Evolutionary conservation across 495 filamentous ascomycete species (phyloP).

Genomic region (Podospora comata): DNA sequence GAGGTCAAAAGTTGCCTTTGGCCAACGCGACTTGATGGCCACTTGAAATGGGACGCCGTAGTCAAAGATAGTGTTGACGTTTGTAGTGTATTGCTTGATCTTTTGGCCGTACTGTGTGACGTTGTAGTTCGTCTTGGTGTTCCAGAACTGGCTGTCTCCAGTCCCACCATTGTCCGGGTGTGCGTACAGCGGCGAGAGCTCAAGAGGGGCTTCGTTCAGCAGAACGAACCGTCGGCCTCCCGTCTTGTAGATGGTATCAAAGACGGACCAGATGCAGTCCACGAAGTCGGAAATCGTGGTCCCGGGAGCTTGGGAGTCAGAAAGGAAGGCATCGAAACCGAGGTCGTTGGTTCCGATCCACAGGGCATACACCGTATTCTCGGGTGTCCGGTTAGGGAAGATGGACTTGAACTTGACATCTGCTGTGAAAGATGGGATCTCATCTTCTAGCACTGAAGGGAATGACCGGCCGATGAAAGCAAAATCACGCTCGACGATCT

Average conservation of each 20-base stretch:
- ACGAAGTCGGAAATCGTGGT: slow-evolving; percentile 60
- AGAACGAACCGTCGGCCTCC: slow-evolving; percentile 69
- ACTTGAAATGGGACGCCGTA: slow-evolving; percentile 60
- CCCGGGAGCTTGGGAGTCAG: slow-evolving; percentile 55
- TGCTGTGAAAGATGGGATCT: slow-evolving; percentile 64
- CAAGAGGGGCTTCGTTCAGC: slow-evolving; percentile 61
- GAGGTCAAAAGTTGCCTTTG: slow-evolving; percentile 58
- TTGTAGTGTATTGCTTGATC: slow-evolving; percentile 60
- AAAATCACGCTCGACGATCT: slow-evolving; percentile 54
- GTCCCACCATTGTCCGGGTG: slow-evolving; percentile 49
- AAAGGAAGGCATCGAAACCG: slow-evolving; percentile 59
- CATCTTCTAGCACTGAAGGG: slow-evolving; percentile 63
- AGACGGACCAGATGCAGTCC: slow-evolving; percentile 58
- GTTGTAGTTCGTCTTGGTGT: slow-evolving; percentile 48
- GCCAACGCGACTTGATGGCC: slow-evolving; percentile 52
- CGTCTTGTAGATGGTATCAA: slow-evolving; percentile 58
- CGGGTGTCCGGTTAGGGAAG: slow-evolving; percentile 48
- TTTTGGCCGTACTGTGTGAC: slow-evolving; percentile 50
- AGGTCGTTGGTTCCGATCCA: slow-evolving; percentile 83
- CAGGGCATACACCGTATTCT: slow-evolving; percentile 66
- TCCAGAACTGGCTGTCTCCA: slow-evolving; percentile 55
- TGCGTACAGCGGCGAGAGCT: slow-evolving; percentile 60
- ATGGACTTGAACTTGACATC: slow-evolving; percentile 51
- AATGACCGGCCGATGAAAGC: slow-evolving; percentile 49
- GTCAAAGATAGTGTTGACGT: slow-evolving; percentile 58